Evolutionary conservation across 2,329 filamentous ascomycete genomes (phyloP).

Genomic region (Botrytis elliptica): DNA sequence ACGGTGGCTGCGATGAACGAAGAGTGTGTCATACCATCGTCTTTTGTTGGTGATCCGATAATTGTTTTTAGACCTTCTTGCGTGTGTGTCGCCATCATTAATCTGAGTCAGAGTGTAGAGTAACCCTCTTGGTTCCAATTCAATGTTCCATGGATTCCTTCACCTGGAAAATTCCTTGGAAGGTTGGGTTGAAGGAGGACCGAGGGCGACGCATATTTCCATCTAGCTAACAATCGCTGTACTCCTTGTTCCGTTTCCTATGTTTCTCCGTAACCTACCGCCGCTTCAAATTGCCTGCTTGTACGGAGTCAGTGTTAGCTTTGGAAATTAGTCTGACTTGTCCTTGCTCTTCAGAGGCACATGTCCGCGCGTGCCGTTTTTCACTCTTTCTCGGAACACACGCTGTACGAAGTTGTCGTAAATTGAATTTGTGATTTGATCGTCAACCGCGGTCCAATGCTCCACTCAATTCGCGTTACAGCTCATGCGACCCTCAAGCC

Average conservation of each 20-base stretch:
- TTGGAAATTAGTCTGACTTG: constrained; percentile 21
- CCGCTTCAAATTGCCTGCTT: constrained; percentile 19
- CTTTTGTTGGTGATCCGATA: constrained; percentile 1
- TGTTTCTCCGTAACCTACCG: constrained; percentile 4
- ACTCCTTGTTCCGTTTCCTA: constrained; percentile 6
- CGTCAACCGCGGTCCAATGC: constrained; percentile 28
- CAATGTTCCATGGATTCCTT: constrained; percentile 12
- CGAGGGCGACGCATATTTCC: constrained; percentile 17
- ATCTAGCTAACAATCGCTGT: constrained; percentile 11
- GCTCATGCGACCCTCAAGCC: constrained; percentile 29
- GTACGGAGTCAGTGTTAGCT: not conserved
- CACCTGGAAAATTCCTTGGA: constrained; percentile 1
- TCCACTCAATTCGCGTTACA: constrained; percentile 27
- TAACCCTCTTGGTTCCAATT: not conserved
- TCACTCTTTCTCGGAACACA: constrained; percentile 19
- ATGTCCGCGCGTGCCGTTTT: constrained; percentile 24
- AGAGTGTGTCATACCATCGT: constrained; percentile 18
- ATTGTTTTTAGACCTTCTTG: not conserved
- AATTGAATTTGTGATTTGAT: constrained; percentile 28
- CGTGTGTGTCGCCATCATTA: constrained; percentile 10
- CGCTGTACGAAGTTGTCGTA: constrained; percentile 19
- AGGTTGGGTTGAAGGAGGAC: constrained; percentile 14
- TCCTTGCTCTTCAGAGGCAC: constrained; percentile 19
- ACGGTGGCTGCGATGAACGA: constrained; percentile 19
- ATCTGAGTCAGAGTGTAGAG: constrained; percentile 20